Evolutionary conservation across 2,329 filamentous ascomycete genomes (phyloP).

Genomic region (Venturia aucupariae): DNA sequence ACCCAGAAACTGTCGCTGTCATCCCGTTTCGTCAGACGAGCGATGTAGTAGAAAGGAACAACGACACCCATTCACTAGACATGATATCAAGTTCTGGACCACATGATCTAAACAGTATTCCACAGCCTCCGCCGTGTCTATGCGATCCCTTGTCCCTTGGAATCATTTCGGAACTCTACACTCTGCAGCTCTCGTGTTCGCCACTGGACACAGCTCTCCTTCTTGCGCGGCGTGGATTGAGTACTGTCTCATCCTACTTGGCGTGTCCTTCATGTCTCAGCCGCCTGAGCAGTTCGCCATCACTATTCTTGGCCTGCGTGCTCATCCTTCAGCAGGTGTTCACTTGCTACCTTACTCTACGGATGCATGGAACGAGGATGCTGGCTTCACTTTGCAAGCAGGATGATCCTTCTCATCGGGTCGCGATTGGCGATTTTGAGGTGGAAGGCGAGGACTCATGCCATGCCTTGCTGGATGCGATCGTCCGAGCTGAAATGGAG

Average conservation of each 20-base stretch:
- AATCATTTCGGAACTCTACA: constrained; percentile 14
- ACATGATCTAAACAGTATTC: neutral
- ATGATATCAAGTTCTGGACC: neutral
- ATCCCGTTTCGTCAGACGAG: neutral
- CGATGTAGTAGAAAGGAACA: neutral
- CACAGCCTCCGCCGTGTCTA: constrained; percentile 1
- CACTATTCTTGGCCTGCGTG: constrained; percentile 13
- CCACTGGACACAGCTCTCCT: constrained; percentile 13
- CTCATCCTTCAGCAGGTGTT: constrained; percentile 14
- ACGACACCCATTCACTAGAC: neutral
- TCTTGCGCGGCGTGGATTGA: constrained; percentile 10
- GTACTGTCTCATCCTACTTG: constrained; percentile 10
- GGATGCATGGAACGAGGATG: constrained; percentile 12
- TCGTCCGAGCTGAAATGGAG: constrained; percentile 14
- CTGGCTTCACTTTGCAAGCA: constrained; percentile 9
- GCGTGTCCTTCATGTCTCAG: constrained; percentile 11
- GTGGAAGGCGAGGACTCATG: constrained; percentile 14
- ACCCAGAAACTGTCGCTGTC: neutral
- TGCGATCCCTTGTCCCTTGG: constrained; percentile 12
- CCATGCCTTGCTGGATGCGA: constrained; percentile 12
- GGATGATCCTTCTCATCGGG: neutral
- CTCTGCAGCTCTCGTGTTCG: constrained; percentile 2
- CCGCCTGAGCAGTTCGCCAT: constrained; percentile 4
- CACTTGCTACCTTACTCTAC: constrained; percentile 11
- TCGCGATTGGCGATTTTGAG: constrained; percentile 14